Evolutionary conservation across 2,329 filamentous ascomycete genomes (phyloP).

Genomic region (Penicillium psychrosexuale): DNA sequence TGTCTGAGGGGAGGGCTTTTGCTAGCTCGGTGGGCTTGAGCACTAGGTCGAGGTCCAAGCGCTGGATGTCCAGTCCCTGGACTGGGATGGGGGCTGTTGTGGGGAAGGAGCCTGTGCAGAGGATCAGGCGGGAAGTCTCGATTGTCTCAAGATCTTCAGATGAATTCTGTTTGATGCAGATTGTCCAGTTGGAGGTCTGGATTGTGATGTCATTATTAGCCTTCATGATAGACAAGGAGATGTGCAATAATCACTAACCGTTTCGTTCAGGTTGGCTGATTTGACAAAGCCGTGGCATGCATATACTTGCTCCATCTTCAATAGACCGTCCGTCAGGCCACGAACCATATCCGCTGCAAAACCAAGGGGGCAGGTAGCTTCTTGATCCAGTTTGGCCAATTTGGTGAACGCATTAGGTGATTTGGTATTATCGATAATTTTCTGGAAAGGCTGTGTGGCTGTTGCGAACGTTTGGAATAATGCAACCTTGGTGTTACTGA

Average conservation of each 20-base stretch:
- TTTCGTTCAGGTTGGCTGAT: conserved; percentile 32
- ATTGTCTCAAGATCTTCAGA: conserved; percentile 32
- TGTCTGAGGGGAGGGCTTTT: conserved; percentile 37
- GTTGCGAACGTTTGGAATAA: conserved; percentile 58
- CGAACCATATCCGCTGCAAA: conserved; percentile 57
- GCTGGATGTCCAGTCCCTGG: conserved; percentile 37
- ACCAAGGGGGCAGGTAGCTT: conserved; percentile 56
- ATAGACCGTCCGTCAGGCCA: conserved; percentile 44
- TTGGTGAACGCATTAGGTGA: conserved; percentile 54
- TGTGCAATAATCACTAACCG: conserved; percentile 20
- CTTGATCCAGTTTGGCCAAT: conserved; percentile 54
- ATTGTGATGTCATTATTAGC: conserved; percentile 13
- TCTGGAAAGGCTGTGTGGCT: conserved; percentile 52
- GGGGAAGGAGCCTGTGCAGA: conserved; percentile 59
- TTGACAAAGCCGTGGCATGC: conserved; percentile 35
- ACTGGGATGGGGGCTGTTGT: conserved; percentile 46
- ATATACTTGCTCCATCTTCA: conserved; percentile 37
- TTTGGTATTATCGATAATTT: conserved; percentile 49
- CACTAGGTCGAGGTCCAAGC: conserved; percentile 55
- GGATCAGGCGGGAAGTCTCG: conserved; percentile 48
- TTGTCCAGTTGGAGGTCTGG: conserved; percentile 30
- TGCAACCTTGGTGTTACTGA: conserved; percentile 59
- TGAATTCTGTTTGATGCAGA: conserved; percentile 31
- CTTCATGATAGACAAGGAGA: neutral
- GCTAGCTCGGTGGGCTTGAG: conserved; percentile 53